phyloP scores from a whole-genome alignment of 768 basidiomycete species.

The Leccinum disarticulatum region DNA sequence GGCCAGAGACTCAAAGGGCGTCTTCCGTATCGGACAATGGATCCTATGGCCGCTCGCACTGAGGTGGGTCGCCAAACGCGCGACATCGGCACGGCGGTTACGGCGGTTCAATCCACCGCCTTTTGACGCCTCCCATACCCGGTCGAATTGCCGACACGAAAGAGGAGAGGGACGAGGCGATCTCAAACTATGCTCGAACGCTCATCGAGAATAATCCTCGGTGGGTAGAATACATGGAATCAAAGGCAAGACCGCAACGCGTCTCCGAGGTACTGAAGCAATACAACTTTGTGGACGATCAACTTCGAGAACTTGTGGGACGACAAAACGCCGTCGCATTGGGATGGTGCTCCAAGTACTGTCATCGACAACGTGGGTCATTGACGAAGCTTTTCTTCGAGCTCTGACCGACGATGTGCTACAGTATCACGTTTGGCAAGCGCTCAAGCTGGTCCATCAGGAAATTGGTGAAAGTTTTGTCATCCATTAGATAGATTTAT shows the following conservation, averaged over 20 bases:
- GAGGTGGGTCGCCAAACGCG: conserved; percentile 7
- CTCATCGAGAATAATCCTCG: conserved; percentile 44
- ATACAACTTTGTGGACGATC: conserved; percentile 52
- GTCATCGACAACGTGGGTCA: conserved; percentile 47
- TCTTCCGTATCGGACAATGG: conserved; percentile 19
- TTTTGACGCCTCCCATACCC: conserved; percentile 25
- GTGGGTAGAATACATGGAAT: conserved; percentile 48
- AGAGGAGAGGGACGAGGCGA: conserved; percentile 41
- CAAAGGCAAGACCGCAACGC: conserved; percentile 39
- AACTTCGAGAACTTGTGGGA: conserved; percentile 47
- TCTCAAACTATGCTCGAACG: conserved; percentile 44
- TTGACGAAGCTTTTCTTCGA: neutral
- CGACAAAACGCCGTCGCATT: conserved; percentile 42
- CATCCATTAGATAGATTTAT: too few relatives aligned
- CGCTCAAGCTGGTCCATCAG: conserved; percentile 39
- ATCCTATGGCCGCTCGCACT: conserved; percentile 20
- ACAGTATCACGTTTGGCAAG: conserved; percentile 49
- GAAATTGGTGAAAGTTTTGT: too few relatives aligned
- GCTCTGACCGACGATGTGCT: conserved; percentile 1
- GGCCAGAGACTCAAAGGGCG: conserved; percentile 6
- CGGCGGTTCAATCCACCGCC: conserved; percentile 4
- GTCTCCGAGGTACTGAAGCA: conserved; percentile 45
- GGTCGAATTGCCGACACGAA: conserved; percentile 34
- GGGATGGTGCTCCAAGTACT: conserved; percentile 33
- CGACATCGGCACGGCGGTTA: neutral